phyloP scores from a whole-genome alignment of 2,329 filamentous ascomycete genomes.

The Penicillium brasilianum region DNA sequence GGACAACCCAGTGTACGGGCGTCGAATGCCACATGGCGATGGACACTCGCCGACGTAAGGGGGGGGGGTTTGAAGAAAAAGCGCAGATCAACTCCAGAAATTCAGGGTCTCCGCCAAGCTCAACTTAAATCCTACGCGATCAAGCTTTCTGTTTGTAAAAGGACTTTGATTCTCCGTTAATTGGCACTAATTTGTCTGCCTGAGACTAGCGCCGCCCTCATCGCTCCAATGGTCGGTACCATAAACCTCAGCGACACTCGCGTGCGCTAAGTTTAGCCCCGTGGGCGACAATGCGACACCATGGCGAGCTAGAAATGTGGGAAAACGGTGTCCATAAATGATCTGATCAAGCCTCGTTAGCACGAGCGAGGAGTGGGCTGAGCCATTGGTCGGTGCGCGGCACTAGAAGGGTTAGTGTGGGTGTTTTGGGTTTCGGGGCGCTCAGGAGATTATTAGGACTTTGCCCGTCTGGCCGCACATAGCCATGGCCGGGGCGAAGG shows the following conservation, averaged over 20 bases:
- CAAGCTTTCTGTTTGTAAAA: neutral
- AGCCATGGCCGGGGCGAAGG: neutral
- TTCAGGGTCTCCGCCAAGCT: conserved; percentile 1
- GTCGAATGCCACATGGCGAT: conserved; percentile 11
- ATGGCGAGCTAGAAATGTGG: too few relatives aligned
- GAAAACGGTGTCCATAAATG: too few relatives aligned
- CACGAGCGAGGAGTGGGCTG: neutral
- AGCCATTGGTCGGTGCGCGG: neutral
- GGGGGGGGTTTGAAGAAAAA: neutral
- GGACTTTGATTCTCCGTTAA: too few relatives aligned
- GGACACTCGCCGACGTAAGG: neutral
- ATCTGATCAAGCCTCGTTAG: conserved; percentile 6
- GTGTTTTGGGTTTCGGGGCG: neutral
- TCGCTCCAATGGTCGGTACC: neutral
- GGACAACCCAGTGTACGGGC: conserved; percentile 12
- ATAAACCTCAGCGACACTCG: neutral
- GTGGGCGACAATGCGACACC: too few relatives aligned
- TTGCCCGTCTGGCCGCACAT: neutral
- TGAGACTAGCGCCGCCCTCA: neutral
- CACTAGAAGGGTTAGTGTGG: conserved; percentile 1
- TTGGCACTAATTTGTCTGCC: neutral
- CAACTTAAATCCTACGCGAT: neutral
- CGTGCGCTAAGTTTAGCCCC: too few relatives aligned
- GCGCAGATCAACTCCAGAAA: neutral
- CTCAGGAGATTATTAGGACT: neutral